Evolutionary conservation across 2,329 filamentous ascomycete species (phyloP), one percentile per base, ranked within the genome.

Genomic region (Cyclaneusma minus): DNA sequence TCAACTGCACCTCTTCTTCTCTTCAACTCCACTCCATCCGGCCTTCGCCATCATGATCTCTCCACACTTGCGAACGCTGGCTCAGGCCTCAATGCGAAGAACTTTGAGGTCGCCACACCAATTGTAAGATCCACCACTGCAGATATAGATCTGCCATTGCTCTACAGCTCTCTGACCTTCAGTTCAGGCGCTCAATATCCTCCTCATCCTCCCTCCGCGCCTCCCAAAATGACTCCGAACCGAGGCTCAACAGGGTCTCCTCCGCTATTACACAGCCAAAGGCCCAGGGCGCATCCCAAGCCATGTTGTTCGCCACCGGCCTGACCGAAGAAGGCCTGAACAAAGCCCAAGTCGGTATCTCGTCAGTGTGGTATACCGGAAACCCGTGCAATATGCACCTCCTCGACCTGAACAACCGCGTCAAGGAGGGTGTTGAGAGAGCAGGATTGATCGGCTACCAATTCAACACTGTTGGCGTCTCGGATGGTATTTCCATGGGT

Each of bases 381-480:
- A 98, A 98, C 58, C 89, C 89, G 14, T 98, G 89, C 64, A 98
- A 98, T 60, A 98, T 94, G 87, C 89, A 98, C 55, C 62, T 98
- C 35, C 65, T 98, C 54, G 81, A 91, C 46, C 69, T 98, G 29
- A 49, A 43, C 35, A 31, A 49, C 32, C 36, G 37, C 21, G 47
- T 50, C 13, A 74, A 69, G 40, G 67, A 78, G 47, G 70, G 74
- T 35, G 76, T 81, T 16, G 57, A 73, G 41, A 62, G 77, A 43
- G 80, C 84, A 16, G 81, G 83, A 13, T 64, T 98, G 34, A 66
- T 92, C 33, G 83, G 84, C 36, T 92, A 91, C 64, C 85, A 94
- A 52, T 98, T 98, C 70, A 98, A 98, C 64, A 98, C 91, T 33
- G 82, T 98, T 46, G 89, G 89, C 46, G 91, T 98, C 39, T 93